Evolutionary conservation across 2,329 filamentous ascomycete genomes (phyloP).

Genomic region (Stemphylium vesicarium): DNA sequence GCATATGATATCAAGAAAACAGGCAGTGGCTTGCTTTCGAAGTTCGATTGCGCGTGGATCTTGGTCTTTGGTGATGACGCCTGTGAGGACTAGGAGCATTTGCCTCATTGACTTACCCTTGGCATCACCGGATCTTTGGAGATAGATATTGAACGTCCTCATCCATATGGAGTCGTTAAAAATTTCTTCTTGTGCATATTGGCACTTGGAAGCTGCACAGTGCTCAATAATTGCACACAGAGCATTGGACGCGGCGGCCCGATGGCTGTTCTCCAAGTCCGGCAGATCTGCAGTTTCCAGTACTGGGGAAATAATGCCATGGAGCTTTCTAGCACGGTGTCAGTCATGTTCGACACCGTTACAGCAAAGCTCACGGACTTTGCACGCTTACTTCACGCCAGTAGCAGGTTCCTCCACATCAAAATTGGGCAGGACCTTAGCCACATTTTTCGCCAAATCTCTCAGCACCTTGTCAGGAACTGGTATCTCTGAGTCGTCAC

Average conservation of each 20-base stretch:
- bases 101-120: conserved; percentile 57
- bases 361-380: conserved; percentile 43
- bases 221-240: conserved; percentile 54
- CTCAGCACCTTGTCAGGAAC: conserved; percentile 35
- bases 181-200: conserved; percentile 38
- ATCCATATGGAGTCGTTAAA: conserved; percentile 49
- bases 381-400: conserved; percentile 47
- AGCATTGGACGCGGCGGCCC: conserved; percentile 56
- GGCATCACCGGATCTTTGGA: conserved; percentile 51
- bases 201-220: conserved; percentile 40
- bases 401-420: conserved; percentile 29
- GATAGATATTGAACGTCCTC: conserved; percentile 49
- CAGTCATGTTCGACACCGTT: conserved; percentile 20
- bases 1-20: conserved; percentile 65
- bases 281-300: conserved; percentile 43
- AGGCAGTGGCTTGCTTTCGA: conserved; percentile 38
- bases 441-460: conserved; percentile 35
- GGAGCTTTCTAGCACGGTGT: conserved; percentile 36
- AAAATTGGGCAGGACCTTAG: conserved; percentile 35
- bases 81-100: conserved; percentile 51
- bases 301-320: conserved; percentile 35
- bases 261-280: conserved; percentile 46
- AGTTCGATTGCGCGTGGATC: conserved; percentile 31
- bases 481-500: conserved; percentile 15
- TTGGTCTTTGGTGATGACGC: conserved; percentile 41